Evolutionary conservation across 2,329 filamentous ascomycete genomes (phyloP).

Genomic region (Epichloe glyceriae): DNA sequence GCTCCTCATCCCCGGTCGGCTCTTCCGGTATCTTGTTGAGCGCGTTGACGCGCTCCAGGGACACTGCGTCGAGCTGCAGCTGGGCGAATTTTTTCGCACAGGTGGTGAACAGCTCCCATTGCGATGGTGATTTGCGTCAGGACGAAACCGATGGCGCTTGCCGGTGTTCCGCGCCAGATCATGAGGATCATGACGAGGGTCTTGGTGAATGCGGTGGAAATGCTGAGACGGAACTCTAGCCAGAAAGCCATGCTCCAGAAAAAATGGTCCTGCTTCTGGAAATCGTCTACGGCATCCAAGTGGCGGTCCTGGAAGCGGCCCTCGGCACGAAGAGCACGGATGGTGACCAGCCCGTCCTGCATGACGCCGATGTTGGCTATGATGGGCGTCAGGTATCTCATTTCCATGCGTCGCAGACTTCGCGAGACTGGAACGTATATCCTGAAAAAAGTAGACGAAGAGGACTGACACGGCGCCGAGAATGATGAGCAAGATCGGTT

Average conservation of each 20-base stretch:
- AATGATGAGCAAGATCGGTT: constrained; percentile 63
- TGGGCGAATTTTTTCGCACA: constrained; percentile 73
- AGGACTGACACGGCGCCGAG: constrained; percentile 51
- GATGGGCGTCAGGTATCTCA: constrained; percentile 76
- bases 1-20: constrained; percentile 48
- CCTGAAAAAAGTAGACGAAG: constrained; percentile 66
- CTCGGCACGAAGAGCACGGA: constrained; percentile 71
- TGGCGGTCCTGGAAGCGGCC: constrained; percentile 68
- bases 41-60: constrained; percentile 75
- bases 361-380: constrained; percentile 89
- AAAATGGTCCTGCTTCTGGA: constrained; percentile 93
- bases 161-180: constrained; percentile 58
- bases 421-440: constrained; percentile 74
- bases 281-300: constrained; percentile 69
- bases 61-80: constrained; percentile 85
- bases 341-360: constrained; percentile 73
- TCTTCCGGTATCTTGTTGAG: constrained; percentile 70
- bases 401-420: constrained; percentile 70
- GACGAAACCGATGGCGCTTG: constrained; percentile 74
- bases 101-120: constrained; percentile 27
- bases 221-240: constrained; percentile 62
- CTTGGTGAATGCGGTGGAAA: constrained; percentile 53
- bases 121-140: constrained; percentile 39
- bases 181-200: constrained; percentile 63
- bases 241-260: constrained; percentile 84